Percentiles rank a stretch among this genome's conserved stretches.
Evolutionary conservation across 139 green algal genomes (phyloP).

Genomic region (Gonium pectorale): DNA sequence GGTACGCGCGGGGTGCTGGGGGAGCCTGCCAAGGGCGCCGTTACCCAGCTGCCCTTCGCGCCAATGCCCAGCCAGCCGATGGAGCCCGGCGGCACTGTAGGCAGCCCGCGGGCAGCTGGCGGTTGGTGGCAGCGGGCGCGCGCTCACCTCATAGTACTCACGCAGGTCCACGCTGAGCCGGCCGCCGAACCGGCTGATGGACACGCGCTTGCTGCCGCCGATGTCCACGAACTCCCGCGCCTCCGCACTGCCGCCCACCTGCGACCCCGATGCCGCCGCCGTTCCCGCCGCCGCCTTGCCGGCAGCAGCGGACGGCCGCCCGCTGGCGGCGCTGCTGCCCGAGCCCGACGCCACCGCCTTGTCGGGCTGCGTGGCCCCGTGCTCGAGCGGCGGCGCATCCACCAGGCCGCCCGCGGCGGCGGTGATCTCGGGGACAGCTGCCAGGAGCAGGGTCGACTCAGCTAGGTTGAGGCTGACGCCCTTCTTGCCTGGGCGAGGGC

Average conservation of each 20-base stretch:
- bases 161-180: conserved; percentile 60
- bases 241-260: neutral
- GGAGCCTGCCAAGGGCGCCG: too few species aligned
- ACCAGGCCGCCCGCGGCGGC: neutral
- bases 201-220: conserved; percentile 29
- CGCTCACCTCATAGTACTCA: conserved; percentile 63
- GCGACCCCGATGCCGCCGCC: neutral
- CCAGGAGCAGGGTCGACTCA: conserved; percentile 11
- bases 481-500: conserved; percentile 55
- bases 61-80: too few species aligned
- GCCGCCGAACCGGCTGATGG: conserved; percentile 51
- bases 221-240: conserved; percentile 50
- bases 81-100: too few species aligned
- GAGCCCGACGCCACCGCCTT: neutral
- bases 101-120: too few species aligned
- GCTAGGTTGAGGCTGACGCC: conserved; percentile 44
- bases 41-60: too few species aligned
- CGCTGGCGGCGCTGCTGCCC: neutral
- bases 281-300: neutral
- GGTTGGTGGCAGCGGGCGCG: too few species aligned
- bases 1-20: too few species aligned
- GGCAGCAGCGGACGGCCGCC: neutral
- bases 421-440: neutral
- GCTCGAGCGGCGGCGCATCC: neutral
- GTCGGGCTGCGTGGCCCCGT: too few species aligned